A percentile compares a stretch with the other conserved stretches of the same genome.
Evolutionary conservation across 305 asterid species (phyloP).

Genomic region (Lippia alba): DNA sequence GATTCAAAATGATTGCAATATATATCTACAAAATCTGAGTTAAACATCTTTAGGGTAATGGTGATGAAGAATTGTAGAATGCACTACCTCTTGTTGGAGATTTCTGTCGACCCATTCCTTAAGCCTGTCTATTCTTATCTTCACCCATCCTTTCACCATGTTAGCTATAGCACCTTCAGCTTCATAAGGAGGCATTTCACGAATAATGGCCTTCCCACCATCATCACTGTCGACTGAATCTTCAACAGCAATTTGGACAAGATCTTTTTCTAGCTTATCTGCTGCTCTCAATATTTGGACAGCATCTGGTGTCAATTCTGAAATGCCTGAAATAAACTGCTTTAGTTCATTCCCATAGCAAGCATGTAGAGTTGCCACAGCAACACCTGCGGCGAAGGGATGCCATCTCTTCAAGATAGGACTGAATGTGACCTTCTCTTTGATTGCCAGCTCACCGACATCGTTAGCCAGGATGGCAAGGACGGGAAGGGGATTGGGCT

Average conservation of each 20-base stretch:
- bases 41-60: neutral
- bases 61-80: neutral
- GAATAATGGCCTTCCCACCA: slow-evolving; percentile 96
- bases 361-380: slow-evolving; percentile 91
- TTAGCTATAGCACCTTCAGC: slow-evolving; percentile 91
- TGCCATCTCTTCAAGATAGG: slow-evolving; percentile 94
- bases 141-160: slow-evolving; percentile 88
- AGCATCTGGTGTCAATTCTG: slow-evolving; percentile 95
- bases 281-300: slow-evolving; percentile 92
- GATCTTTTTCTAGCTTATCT: slow-evolving; percentile 91
- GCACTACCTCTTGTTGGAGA: slow-evolving; percentile 99
- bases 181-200: slow-evolving; percentile 98
- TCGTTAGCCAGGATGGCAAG: slow-evolving; percentile 96
- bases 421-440: slow-evolving; percentile 81
- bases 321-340: slow-evolving; percentile 80
- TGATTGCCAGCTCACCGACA: slow-evolving; percentile 80
- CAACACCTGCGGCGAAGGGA: slow-evolving; percentile 96
- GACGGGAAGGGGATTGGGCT: slow-evolving; percentile 85
- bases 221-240: slow-evolving; percentile 98
- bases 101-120: slow-evolving; percentile 92
- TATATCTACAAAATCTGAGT: neutral
- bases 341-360: slow-evolving; percentile 94
- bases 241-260: slow-evolving; percentile 91
- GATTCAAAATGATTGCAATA: neutral
- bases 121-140: slow-evolving; percentile 77